phyloP scores from a whole-genome alignment of 2,329 filamentous ascomycete genomes.

The Trichoderma sp. region DNA sequence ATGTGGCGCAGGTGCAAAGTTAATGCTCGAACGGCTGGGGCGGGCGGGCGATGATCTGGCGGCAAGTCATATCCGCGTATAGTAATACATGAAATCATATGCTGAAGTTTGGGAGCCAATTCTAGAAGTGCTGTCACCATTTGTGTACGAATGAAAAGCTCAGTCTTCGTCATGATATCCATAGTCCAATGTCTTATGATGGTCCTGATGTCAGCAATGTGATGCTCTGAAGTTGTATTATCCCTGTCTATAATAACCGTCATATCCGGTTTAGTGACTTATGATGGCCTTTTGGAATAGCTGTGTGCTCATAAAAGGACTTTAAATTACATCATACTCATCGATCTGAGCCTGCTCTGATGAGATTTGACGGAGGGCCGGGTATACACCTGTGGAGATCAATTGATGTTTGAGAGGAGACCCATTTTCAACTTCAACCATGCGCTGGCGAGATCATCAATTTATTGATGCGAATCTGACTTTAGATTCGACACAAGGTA shows the following conservation, averaged over 20 bases:
- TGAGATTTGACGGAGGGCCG: not conserved
- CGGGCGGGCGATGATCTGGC: not conserved
- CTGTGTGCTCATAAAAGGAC: not conserved
- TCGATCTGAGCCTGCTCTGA: too few relatives aligned
- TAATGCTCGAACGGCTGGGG: not conserved
- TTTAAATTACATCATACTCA: not conserved
- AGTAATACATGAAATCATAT: not conserved
- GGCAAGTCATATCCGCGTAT: not conserved
- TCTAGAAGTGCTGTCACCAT: not conserved
- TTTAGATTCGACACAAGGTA: too few relatives aligned
- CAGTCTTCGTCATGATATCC: not conserved
- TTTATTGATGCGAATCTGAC: not conserved
- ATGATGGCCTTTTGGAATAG: not conserved
- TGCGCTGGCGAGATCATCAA: not conserved
- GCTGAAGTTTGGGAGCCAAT: not conserved
- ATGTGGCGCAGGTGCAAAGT: constrained; percentile 13
- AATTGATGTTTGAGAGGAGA: not conserved
- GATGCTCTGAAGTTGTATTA: not conserved
- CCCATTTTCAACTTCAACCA: not conserved
- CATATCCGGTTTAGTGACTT: not conserved
- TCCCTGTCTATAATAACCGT: not conserved
- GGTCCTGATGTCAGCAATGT: not conserved
- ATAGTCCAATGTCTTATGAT: not conserved
- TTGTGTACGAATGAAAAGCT: fast-evolving
- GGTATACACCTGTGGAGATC: not conserved